Evolutionary conservation across 352 stramenopile genomes (phyloP), one percentile per base, ranked within the genome.

Genomic region (Pilasporangium apinafurcum): DNA sequence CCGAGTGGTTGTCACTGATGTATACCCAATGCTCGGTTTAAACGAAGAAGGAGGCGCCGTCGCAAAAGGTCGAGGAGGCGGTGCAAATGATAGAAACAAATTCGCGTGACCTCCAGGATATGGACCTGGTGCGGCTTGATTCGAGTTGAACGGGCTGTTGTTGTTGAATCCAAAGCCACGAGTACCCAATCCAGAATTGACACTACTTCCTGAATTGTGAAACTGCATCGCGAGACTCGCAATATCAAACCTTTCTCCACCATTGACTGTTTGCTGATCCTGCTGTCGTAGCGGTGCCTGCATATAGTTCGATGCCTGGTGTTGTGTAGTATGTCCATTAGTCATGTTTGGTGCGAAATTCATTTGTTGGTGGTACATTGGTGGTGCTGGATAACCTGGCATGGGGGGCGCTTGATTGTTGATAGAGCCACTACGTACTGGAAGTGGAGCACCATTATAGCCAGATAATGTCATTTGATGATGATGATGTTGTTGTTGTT

Each of bases 191-290:
- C 49, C 65, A 8, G 47, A 21, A 27, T 59, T 65, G 32, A 35
- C 49, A 8, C 51, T 27, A 13, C n/a, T n/a, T n/a, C 42, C 42
- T 2, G 53, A 32, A 42, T 47, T 68, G 50, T 92, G 79, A 48
- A 92, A 92, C 41, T 89, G 76, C 79, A 92, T 92, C 13, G 79
- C 76, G 17, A 92, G 61, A 8, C 76, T 69, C 7, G 79, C 68
- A 31, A 87, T 61, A 36, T 87, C 73, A 21, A 83, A 73, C 17
- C 43, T 58, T n/a, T 18, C 31, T 65, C 30, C 25, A 45, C 20
- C 17, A 28, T 33, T 12, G 40, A 31, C 29, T 53, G 18, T 33
- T 39, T 48, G 21, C 16, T 57, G 59, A 16, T 53, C 59, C 30
- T 51, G 51, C 4, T 48, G 27, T 13, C 32, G 36, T 37, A 52